Evolutionary conservation across 164 flowering plant genomes (phyloP), one percentile per base, ranked within the genome.

Genomic region (Vitis labrusca): DNA sequence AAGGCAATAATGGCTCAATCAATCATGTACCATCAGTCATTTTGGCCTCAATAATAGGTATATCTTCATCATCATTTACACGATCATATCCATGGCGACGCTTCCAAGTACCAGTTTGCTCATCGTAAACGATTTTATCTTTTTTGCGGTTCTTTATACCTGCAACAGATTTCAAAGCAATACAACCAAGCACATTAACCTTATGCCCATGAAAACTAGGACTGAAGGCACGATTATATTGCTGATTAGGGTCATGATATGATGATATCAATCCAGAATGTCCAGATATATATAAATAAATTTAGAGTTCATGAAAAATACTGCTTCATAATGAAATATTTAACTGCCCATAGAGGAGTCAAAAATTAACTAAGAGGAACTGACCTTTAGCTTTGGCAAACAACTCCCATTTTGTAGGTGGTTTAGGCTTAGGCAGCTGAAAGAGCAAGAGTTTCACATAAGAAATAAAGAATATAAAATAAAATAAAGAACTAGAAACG

Each of bases 41-140:
- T 77, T 89, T 88, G 50, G 91, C 91, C 70, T 85, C 91, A 63
- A 89, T 81, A 54, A 88, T 88, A 58, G 94, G 90, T 9, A 88
- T 50, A 71, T 86, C 82, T 16, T 81, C 74, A 65, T 86, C 91
- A 74, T 95, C 99, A 84, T 90, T 85, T 12, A 89, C 98, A 76
- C 93, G 97, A 74, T 93, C 99, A 80, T 93, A 93, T 30, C 98
- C 99, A 85, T 82, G 81, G 1, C 88, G 90, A 32, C 98, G 91
- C 82, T 95, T 93, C 98, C 98, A 93, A 15, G 85, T 67, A 63
- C 80, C 81, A 44, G 92, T 89, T 71, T 86, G 83, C 29, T 86
- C 90, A 79, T 89, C 90, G 72, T 72, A 89, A 5, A 74, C 78
- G 29, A 73, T 19, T 75, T 93, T 95, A 73, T 90, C 95, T 67